phyloP scores from a whole-genome alignment of 306 rosid species.

The Leucaena leucocephala region DNA sequence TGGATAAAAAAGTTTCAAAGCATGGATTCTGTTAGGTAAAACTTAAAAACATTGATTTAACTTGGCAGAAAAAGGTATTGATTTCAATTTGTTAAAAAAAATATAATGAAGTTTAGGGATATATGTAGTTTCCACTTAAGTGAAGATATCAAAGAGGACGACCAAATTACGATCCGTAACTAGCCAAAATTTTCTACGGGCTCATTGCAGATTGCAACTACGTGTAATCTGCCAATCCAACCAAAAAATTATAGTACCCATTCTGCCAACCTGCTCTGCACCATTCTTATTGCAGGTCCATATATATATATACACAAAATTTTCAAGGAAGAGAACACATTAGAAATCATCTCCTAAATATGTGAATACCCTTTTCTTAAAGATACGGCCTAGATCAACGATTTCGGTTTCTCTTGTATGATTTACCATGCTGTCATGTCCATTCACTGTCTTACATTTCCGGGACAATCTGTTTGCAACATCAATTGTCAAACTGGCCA shows the following conservation, averaged over 20 bases:
- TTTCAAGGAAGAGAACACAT: slow-evolving; percentile 7
- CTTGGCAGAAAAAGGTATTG: too few species aligned
- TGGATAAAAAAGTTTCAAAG: too few species aligned
- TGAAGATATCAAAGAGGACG: background rate
- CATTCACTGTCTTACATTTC: slow-evolving; percentile 41
- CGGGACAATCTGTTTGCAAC: slow-evolving; percentile 68
- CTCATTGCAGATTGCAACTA: slow-evolving; percentile 15
- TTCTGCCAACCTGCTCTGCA: slow-evolving; percentile 30
- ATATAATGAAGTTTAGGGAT: background rate
- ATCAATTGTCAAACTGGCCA: slow-evolving; percentile 72
- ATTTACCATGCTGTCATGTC: slow-evolving; percentile 47
- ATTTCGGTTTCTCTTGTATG: slow-evolving; percentile 69
- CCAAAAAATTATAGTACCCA: slow-evolving; percentile 12
- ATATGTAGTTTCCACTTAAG: background rate
- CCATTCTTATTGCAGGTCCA: slow-evolving; percentile 10
- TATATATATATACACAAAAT: slow-evolving; percentile 19
- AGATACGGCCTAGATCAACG: slow-evolving; percentile 63
- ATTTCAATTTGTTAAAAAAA: too few species aligned
- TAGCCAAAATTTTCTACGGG: slow-evolving; percentile 29
- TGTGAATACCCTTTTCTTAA: slow-evolving; percentile 68
- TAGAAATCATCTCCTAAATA: slow-evolving; percentile 57
- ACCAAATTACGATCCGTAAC: background rate
- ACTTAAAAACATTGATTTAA: too few species aligned
- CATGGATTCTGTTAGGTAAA: too few species aligned
- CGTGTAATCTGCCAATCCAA: slow-evolving; percentile 15